phyloP scores from a whole-genome alignment of 441 rosid species.

The Raphanus hybrid region DNA sequence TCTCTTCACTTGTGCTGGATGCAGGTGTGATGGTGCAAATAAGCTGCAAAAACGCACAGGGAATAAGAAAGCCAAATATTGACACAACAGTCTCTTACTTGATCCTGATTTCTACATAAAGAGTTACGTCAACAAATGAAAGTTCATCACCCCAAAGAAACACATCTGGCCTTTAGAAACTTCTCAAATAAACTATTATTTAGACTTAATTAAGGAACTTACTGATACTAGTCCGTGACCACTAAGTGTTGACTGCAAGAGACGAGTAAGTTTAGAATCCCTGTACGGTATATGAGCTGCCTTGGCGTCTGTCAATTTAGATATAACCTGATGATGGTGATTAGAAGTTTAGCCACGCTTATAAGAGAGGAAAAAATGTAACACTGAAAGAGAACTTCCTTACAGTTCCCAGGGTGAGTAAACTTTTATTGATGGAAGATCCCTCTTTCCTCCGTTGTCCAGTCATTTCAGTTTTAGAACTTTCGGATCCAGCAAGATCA shows the following conservation, averaged over 20 bases:
- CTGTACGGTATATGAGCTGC: conserved; percentile 82
- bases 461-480: conserved; percentile 96
- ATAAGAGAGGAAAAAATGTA: not conserved
- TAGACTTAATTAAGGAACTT: conserved; percentile 39
- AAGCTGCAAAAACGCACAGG: conserved; percentile 56
- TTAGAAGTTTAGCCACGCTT: conserved; percentile 11
- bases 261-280: conserved; percentile 83
- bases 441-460: conserved; percentile 98
- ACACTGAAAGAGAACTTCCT: conserved; percentile 43
- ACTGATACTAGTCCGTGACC: conserved; percentile 90
- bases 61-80: conserved; percentile 36
- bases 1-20: conserved; percentile 88
- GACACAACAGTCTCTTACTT: conserved; percentile 29
- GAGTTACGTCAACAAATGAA: conserved; percentile 26
- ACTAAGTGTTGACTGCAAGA: conserved; percentile 77
- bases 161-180: conserved; percentile 22
- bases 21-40: conserved; percentile 96
- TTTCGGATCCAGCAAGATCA: conserved; percentile 99
- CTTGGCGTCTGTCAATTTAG: conserved; percentile 65
- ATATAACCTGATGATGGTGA: conserved; percentile 72
- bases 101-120: conserved; percentile 16
- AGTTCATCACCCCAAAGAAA: conserved; percentile 14
- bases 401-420: conserved; percentile 99
- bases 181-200: conserved; percentile 15
- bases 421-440: conserved; percentile 95